phyloP scores from a whole-genome alignment of 2,329 filamentous ascomycete genomes.

The Diaporthe eres region DNA sequence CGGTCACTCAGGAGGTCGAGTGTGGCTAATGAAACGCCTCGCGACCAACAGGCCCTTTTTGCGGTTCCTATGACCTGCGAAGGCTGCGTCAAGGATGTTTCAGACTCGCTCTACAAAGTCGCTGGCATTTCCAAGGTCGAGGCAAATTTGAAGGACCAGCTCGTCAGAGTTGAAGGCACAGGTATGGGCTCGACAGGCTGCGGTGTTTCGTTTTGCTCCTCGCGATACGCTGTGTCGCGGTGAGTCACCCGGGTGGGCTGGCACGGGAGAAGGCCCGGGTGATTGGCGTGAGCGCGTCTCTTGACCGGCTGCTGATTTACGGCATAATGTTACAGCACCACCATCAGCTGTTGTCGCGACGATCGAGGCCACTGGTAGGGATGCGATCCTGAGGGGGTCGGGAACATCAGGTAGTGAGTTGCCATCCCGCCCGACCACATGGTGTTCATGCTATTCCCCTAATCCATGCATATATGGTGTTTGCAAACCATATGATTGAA shows the following conservation, averaged over 20 bases:
- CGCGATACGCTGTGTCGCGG: background rate
- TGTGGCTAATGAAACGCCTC: constrained; percentile 40
- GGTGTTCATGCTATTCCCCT: background rate
- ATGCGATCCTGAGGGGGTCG: constrained; percentile 93
- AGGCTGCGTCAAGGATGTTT: constrained; percentile 88
- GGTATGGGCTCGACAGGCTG: constrained; percentile 58
- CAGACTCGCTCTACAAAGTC: constrained; percentile 81
- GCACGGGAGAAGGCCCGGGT: background rate
- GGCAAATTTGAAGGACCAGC: constrained; percentile 84
- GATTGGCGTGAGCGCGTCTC: constrained; percentile 10
- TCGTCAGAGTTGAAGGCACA: constrained; percentile 88
- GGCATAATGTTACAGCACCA: constrained; percentile 67
- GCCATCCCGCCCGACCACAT: constrained; percentile 37
- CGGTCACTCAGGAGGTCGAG: constrained; percentile 26
- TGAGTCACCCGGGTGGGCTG: background rate
- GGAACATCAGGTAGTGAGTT: constrained; percentile 85
- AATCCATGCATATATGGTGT: constrained; percentile 14
- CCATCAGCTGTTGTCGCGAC: constrained; percentile 91
- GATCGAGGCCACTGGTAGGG: constrained; percentile 90
- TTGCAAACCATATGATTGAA: constrained; percentile 1
- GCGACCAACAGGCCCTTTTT: constrained; percentile 81
- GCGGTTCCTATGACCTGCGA: constrained; percentile 95
- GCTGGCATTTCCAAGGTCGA: constrained; percentile 87
- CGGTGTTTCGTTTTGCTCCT: constrained; percentile 13
- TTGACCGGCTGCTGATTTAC: constrained; percentile 32